Evolutionary conservation across 2,329 filamentous ascomycete genomes (phyloP).

Genomic region (Beauveria australis): DNA sequence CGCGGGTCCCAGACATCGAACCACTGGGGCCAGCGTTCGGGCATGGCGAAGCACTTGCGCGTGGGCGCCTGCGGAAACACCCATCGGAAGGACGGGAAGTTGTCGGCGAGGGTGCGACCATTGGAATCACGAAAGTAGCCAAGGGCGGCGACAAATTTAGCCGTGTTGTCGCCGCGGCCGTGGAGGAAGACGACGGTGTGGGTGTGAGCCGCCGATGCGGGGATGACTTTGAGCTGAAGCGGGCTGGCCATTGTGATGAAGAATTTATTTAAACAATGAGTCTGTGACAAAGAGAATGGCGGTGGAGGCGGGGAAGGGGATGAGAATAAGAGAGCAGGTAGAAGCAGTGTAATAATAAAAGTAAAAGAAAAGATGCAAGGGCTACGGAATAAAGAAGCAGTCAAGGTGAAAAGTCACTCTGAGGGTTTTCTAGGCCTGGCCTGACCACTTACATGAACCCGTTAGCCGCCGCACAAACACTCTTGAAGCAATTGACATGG

Average conservation of each 20-base stretch:
- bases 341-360: too few species aligned
- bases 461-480: too few species aligned
- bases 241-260: not conserved
- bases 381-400: too few species aligned
- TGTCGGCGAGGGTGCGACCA: slow-evolving; percentile 25
- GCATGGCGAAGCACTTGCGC: slow-evolving; percentile 15
- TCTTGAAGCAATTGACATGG: too few species aligned
- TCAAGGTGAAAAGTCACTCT: too few species aligned
- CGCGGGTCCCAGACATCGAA: slow-evolving; percentile 41
- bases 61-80: slow-evolving; percentile 38
- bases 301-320: too few species aligned
- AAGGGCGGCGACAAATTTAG: slow-evolving; percentile 24
- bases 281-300: too few species aligned
- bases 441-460: too few species aligned
- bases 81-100: slow-evolving; percentile 39
- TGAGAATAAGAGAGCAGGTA: too few species aligned
- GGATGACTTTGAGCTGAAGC: not conserved
- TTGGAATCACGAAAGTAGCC: slow-evolving; percentile 22
- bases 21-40: slow-evolving; percentile 34
- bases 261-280: too few species aligned
- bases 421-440: too few species aligned
- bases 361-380: too few species aligned
- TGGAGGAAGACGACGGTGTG: slow-evolving; percentile 39
- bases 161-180: slow-evolving; percentile 33
- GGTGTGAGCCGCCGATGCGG: slow-evolving; percentile 20